Percentiles rank a stretch among this genome's conserved stretches.
phyloP scores from a whole-genome alignment of 306 rosid species.

The Crataegus laevigata region DNA sequence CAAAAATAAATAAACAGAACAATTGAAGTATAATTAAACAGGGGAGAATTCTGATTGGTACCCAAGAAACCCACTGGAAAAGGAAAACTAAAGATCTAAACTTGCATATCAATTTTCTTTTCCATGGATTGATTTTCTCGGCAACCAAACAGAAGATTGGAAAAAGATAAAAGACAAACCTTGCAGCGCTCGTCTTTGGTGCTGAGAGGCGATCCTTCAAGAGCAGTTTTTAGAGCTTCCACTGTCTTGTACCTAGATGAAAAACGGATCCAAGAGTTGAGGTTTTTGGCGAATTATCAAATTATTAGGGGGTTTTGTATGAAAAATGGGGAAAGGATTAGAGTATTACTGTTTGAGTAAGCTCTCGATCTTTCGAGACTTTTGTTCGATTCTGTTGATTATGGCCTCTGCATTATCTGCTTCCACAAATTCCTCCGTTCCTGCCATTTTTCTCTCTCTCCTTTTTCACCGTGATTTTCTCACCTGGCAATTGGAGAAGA shows the following conservation, averaged over 20 bases:
- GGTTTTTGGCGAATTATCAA: not conserved
- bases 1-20: not conserved
- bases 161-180: slow-evolving; percentile 16
- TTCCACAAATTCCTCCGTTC: slow-evolving; percentile 49
- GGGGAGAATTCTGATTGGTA: not conserved
- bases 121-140: not conserved
- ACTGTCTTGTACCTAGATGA: slow-evolving; percentile 61
- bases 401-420: slow-evolving; percentile 93
- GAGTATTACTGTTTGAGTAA: slow-evolving; percentile 72
- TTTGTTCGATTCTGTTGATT: slow-evolving; percentile 86
- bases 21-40: not conserved
- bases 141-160: not conserved
- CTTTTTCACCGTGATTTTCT: slow-evolving; percentile 2
- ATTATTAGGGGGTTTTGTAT: not conserved
- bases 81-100: not conserved
- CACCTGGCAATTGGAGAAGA: not conserved
- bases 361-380: slow-evolving; percentile 89
- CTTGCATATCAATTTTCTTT: not conserved
- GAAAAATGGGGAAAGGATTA: not conserved
- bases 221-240: slow-evolving; percentile 94
- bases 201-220: slow-evolving; percentile 87
- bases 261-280: not conserved
- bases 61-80: not conserved
- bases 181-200: slow-evolving; percentile 93
- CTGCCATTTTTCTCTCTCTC: slow-evolving; percentile 41